These are phyloP conservation scores for Camelina neglecta DNA, from an alignment of 345 rosid species.

Conservation along the genomic window DNA sequence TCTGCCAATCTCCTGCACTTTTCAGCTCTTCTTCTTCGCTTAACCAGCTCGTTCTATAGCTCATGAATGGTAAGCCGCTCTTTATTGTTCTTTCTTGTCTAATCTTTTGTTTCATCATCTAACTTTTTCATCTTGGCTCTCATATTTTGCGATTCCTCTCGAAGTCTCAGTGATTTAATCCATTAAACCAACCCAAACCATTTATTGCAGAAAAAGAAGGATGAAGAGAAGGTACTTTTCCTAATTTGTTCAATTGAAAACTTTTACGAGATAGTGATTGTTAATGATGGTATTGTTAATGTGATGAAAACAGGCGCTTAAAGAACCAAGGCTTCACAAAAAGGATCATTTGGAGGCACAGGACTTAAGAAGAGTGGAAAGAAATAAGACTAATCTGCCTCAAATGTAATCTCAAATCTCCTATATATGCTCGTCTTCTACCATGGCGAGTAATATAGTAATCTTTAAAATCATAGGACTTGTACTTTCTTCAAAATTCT, in stretches of 20 bases:
- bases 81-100: constrained; percentile 63
- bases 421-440: constrained; percentile 10
- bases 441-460: not conserved
- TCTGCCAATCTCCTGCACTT: constrained; percentile 94
- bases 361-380: constrained; percentile 97
- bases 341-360: constrained; percentile 79
- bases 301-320: constrained; percentile 61
- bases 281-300: not conserved
- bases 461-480: constrained; percentile 4
- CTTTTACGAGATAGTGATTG: not conserved
- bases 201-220: no score
- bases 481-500: not conserved
- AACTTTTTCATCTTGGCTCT: constrained; percentile 62
- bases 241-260: no score
- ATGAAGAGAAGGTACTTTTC: no score
- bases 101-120: constrained; percentile 66
- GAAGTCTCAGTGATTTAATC: constrained; percentile 59
- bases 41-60: constrained; percentile 70
- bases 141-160: constrained; percentile 72
- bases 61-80: constrained; percentile 75
- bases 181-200: no score
- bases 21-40: constrained; percentile 84
- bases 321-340: constrained; percentile 80
- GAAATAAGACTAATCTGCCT: constrained; percentile 55
- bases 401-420: not conserved